phyloP scores from a whole-genome alignment of 129 eudicot genomes.

The Chrysanthemum lavandulifolium region DNA sequence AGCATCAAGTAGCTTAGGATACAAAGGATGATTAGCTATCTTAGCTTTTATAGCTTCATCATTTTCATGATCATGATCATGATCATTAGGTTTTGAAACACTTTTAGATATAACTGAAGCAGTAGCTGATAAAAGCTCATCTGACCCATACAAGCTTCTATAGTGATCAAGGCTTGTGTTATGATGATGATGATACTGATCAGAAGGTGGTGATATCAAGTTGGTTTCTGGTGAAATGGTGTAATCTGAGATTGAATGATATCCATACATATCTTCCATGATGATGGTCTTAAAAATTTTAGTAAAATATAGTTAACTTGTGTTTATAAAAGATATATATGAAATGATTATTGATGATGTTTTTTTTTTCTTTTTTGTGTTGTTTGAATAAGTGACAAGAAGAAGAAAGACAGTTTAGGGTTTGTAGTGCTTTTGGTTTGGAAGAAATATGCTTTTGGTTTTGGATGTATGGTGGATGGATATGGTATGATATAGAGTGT shows the following conservation, averaged over 20 bases:
- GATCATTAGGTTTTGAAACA: conserved; percentile 32
- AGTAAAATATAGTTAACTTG: neutral
- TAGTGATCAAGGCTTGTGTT: conserved; percentile 20
- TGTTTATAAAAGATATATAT: neutral
- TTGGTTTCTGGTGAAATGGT: conserved; percentile 60
- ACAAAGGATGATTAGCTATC: conserved; percentile 84
- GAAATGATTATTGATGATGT: conserved; percentile 17
- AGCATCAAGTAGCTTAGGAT: conserved; percentile 78
- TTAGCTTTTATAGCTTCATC: conserved; percentile 49
- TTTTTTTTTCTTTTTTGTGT: neutral
- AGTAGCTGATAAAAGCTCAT: conserved; percentile 43
- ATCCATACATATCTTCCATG: conserved; percentile 81
- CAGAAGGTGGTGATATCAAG: conserved; percentile 37
- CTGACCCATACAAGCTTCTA: conserved; percentile 54
- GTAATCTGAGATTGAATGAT: conserved; percentile 52
- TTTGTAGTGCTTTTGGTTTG: too few species aligned
- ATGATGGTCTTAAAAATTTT: neutral
- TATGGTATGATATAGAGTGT: too few species aligned
- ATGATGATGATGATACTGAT: too few species aligned
- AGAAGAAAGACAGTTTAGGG: too few species aligned
- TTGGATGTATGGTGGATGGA: too few species aligned
- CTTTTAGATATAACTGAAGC: conserved; percentile 53
- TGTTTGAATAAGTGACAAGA: too few species aligned
- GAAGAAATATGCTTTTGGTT: too few species aligned
- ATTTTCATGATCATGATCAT: conserved; percentile 15